A percentile compares a stretch with the other conserved stretches of the same genome.
Conservation (phyloP, 2,329 filamentous ascomycete genomes). For the Alternaria ventricosa region DNA sequence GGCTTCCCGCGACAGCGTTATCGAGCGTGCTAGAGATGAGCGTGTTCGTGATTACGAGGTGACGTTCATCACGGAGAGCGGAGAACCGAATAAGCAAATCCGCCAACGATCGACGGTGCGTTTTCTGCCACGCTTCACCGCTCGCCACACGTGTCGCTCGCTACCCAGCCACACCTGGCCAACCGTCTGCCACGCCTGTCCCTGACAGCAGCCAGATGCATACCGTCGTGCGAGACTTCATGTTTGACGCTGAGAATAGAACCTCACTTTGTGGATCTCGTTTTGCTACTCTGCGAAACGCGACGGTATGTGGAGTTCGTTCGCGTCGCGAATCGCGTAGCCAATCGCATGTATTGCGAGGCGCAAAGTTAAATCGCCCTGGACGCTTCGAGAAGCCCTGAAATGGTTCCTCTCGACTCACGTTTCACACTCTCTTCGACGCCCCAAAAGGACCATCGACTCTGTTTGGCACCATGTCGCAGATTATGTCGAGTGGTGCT, state of each 20-base stretch:
- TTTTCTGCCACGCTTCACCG: slow-evolving; percentile 11
- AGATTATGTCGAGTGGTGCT: not conserved
- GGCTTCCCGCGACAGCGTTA: not conserved
- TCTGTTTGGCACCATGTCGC: slow-evolving; percentile 7
- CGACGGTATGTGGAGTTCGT: not conserved
- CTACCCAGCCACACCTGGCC: not conserved
- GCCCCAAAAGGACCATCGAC: not conserved
- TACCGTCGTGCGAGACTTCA: not conserved
- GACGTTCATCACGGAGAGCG: slow-evolving; percentile 18
- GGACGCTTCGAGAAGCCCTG: slow-evolving; percentile 9
- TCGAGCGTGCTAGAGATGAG: slow-evolving; percentile 4
- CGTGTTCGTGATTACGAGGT: slow-evolving; percentile 16
- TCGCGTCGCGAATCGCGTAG: slow-evolving; percentile 13
- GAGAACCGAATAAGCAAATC: slow-evolving; percentile 18
- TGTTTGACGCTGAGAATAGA: slow-evolving; percentile 7
- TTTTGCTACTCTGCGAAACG: slow-evolving; percentile 9
- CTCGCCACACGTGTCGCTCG: slow-evolving; percentile 4
- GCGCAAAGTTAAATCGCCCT: slow-evolving; percentile 1
- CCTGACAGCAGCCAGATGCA: slow-evolving; percentile 5
- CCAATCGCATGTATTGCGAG: slow-evolving; percentile 4
- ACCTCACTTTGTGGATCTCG: not conserved
- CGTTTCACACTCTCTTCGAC: slow-evolving; percentile 3
- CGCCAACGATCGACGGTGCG: slow-evolving; percentile 3
- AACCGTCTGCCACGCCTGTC: not conserved
- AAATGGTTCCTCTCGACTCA: slow-evolving; percentile 15